Evolutionary conservation across 352 stramenopile genomes (phyloP).

Genomic region (Globisporangium emineosum): DNA sequence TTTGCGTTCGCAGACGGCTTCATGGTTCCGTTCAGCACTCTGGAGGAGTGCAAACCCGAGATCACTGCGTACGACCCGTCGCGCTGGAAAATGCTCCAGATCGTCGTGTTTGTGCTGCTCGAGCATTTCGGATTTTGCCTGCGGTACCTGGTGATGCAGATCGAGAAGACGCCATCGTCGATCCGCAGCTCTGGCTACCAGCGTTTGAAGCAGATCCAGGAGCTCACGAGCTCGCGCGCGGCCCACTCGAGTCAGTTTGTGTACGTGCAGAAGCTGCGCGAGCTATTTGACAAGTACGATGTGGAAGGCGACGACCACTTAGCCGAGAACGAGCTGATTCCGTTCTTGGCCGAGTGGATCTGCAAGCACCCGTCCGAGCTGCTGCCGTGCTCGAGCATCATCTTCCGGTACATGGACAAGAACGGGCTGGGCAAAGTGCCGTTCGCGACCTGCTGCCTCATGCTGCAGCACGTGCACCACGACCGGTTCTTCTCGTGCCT

Average conservation of each 20-base stretch:
- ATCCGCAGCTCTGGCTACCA: constrained; percentile 74
- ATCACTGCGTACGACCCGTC: constrained; percentile 23
- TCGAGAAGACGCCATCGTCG: constrained; percentile 67
- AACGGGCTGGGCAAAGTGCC: constrained; percentile 72
- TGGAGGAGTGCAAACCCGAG: constrained; percentile 31
- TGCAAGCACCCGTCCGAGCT: constrained; percentile 81
- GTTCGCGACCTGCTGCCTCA: constrained; percentile 82
- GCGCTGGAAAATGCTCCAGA: constrained; percentile 74
- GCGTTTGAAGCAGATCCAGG: constrained; percentile 79
- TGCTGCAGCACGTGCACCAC: constrained; percentile 87
- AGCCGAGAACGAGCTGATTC: constrained; percentile 61
- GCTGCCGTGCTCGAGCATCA: constrained; percentile 71
- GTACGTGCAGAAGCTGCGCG: constrained; percentile 77
- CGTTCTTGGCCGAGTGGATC: constrained; percentile 80
- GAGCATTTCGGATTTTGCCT: constrained; percentile 83
- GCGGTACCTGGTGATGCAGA: constrained; percentile 79
- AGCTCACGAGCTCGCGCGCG: constrained; percentile 50
- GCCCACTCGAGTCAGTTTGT: constrained; percentile 73
- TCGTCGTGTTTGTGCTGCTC: constrained; percentile 77
- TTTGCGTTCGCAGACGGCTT: constrained; percentile 64
- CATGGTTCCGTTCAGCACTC: constrained; percentile 72
- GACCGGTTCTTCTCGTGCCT: constrained; percentile 87
- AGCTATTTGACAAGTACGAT: constrained; percentile 82
- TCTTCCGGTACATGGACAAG: constrained; percentile 90
- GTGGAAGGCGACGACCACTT: constrained; percentile 60